Evolutionary conservation across 129 eudicot species (phyloP), one percentile per base, ranked within the genome.

Genomic region (Centella asiatica): DNA sequence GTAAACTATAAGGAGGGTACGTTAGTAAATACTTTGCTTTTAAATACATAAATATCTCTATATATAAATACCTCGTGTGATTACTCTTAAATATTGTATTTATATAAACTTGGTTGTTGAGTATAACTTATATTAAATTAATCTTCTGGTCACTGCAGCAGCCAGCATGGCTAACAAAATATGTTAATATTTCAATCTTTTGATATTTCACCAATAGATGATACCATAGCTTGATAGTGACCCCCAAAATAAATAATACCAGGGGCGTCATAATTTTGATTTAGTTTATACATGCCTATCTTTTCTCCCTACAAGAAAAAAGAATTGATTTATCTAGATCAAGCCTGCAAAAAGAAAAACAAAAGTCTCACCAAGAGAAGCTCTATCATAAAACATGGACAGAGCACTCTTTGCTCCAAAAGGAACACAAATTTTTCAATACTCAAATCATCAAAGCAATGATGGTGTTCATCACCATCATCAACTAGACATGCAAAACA

Each of bases 301-400:
- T 72, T 71, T 66, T 22, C 64, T 60, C 42, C 62, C 20, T 56
- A 55, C 36, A 44, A 19, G 10, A 28, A 14, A 55, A 10, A 44
- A 56, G 33, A 50, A 60, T 47, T 59, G 33, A 25, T 17, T 10
- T 44, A 15, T n/a, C 0, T 25, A 11, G 8, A 37, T 11, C 31
- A 14, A 33, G 47, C 66, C 69, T 44, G 51, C 67, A 63, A 44
- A 49, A 8, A n/a, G n/a, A n/a, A n/a, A n/a, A n/a, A n/a, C n/a
- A n/a, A n/a, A n/a, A n/a, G n/a, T 17, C 37, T 14, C 17, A 31
- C 23, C 50, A 28, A 46, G 15, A 9, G 46, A 57, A 34, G 56
- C 72, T 72, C 72, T 23, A 25, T 24, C 49, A 49, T 53, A 36
- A 66, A 32, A 44, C 34, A 80, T 80, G 86, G 86, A 83, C 33